These are phyloP conservation scores for Pseudoneurospora amorphoporcata DNA, from an alignment of 495 filamentous ascomycete species.

Conservation along the genomic window DNA sequence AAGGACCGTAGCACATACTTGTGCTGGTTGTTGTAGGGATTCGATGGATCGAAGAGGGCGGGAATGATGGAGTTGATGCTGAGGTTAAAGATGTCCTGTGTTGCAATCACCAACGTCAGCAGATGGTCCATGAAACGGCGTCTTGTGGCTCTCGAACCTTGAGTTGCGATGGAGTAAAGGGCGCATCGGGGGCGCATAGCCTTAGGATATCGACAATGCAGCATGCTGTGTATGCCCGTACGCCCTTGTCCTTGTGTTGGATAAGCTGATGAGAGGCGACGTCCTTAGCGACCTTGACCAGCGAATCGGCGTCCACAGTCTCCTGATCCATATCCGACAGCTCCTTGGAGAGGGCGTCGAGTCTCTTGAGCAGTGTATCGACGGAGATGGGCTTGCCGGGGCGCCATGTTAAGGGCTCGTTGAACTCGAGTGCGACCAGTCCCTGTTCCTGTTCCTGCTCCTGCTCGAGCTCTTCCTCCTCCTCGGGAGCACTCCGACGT, in stretches of 20 bases:
- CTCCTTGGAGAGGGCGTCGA: constrained; percentile 74
- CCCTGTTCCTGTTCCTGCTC: constrained; percentile 16
- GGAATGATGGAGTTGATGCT: constrained; percentile 76
- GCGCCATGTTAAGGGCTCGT: constrained; percentile 83
- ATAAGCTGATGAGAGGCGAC: constrained; percentile 74
- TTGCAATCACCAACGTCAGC: constrained; percentile 3
- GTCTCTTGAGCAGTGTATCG: constrained; percentile 66
- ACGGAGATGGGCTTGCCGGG: constrained; percentile 82
- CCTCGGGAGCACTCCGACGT: constrained; percentile 21
- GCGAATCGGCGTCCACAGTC: constrained; percentile 65
- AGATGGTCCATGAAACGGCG: neutral
- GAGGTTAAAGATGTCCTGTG: constrained; percentile 84
- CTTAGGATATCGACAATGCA: constrained; percentile 91
- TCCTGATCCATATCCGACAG: constrained; percentile 82
- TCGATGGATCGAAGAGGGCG: constrained; percentile 74
- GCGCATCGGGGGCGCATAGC: constrained; percentile 90
- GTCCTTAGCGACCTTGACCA: constrained; percentile 79
- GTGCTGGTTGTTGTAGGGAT: constrained; percentile 88
- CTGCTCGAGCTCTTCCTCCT: constrained; percentile 19
- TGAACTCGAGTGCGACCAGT: constrained; percentile 51
- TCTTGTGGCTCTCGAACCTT: constrained; percentile 48
- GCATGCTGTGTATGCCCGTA: constrained; percentile 76
- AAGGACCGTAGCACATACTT: constrained; percentile 82
- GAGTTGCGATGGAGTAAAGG: constrained; percentile 79
- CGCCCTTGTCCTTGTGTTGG: constrained; percentile 83